Evolutionary conservation across 192 early-diverging fungal species (phyloP).

Genomic region (Thamnidium elegans): DNA sequence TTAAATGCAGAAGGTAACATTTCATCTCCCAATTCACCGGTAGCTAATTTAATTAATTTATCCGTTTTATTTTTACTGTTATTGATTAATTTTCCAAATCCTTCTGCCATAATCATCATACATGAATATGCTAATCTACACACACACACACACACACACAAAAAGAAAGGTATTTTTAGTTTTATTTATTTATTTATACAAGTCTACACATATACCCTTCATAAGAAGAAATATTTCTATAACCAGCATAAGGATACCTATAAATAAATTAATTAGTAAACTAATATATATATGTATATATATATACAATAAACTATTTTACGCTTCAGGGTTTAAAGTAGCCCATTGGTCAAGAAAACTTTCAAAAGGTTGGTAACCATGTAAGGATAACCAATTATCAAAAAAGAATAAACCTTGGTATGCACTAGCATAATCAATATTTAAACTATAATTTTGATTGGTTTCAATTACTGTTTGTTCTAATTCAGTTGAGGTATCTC

Average conservation of each 20-base stretch:
- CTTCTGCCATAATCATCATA: conserved; percentile 49
- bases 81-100: conserved; percentile 38
- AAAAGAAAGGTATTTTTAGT: neutral
- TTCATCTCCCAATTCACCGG: conserved; percentile 33
- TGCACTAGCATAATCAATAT: conserved; percentile 8
- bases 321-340: conserved; percentile 36
- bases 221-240: conserved; percentile 22
- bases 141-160: neutral
- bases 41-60: conserved; percentile 30
- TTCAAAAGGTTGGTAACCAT: conserved; percentile 48
- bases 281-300: neutral
- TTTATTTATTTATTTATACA: neutral
- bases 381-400: conserved; percentile 42
- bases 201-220: neutral
- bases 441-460: conserved; percentile 7
- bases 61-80: conserved; percentile 30
- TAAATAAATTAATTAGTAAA: neutral
- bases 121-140: conserved; percentile 49
- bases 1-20: conserved; percentile 42
- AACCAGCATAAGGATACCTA: conserved; percentile 44
- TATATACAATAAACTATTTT: conserved; percentile 1
- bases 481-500: conserved; percentile 32
- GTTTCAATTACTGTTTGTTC: conserved; percentile 11
- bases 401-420: conserved; percentile 44
- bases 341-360: conserved; percentile 44